phyloP scores from a whole-genome alignment of 179 eudicot genomes.

The Gypsophila paniculata region DNA sequence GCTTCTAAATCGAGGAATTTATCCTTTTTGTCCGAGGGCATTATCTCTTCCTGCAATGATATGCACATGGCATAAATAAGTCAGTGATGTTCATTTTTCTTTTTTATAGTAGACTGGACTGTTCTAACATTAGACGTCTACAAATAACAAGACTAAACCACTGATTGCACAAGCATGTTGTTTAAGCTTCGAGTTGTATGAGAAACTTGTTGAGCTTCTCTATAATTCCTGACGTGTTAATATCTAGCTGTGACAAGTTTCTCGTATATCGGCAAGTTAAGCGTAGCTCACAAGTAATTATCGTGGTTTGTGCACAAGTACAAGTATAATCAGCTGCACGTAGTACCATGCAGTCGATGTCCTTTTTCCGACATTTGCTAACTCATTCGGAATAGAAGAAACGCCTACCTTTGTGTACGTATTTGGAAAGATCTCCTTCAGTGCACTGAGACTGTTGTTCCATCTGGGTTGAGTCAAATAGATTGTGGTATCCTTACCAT shows the following conservation, averaged over 20 bases:
- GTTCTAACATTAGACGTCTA: neutral
- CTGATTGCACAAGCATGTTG: neutral
- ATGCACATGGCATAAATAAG: slow-evolving; percentile 6
- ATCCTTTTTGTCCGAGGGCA: slow-evolving; percentile 74
- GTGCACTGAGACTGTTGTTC: slow-evolving; percentile 74
- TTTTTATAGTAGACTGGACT: neutral
- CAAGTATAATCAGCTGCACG: too few species aligned
- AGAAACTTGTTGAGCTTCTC: too few species aligned
- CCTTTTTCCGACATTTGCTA: neutral
- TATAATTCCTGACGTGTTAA: too few species aligned
- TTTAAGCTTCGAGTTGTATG: too few species aligned
- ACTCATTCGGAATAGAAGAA: neutral
- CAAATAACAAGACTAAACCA: neutral
- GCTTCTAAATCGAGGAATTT: slow-evolving; percentile 57
- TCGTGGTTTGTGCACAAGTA: too few species aligned
- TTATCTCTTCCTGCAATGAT: slow-evolving; percentile 63
- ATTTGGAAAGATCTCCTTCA: slow-evolving; percentile 85
- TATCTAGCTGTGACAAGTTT: neutral
- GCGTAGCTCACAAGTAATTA: neutral
- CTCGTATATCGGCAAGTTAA: neutral
- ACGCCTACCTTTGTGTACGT: slow-evolving; percentile 80
- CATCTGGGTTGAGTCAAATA: slow-evolving; percentile 94
- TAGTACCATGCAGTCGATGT: too few species aligned
- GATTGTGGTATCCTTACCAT: slow-evolving; percentile 72
- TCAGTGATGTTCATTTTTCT: neutral